Evolutionary conservation across 257 asterid species (phyloP).

Genomic region (Ilex aquifolium): DNA sequence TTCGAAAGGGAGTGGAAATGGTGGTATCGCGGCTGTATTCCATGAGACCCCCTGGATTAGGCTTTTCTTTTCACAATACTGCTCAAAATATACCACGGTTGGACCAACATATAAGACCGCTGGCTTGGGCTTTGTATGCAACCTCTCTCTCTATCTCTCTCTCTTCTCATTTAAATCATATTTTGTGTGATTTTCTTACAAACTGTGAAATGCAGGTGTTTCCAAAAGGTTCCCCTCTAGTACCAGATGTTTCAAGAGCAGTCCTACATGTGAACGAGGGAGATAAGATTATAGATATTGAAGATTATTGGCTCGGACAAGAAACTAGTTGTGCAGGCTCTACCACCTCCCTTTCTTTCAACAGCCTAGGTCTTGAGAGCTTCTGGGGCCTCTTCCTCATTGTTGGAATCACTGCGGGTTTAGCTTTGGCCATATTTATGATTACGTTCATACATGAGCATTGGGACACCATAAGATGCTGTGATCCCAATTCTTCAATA

Average conservation of each 20-base stretch:
- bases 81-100: conserved; percentile 36
- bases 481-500: background rate
- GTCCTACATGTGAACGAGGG: conserved; percentile 3
- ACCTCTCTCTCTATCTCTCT: conserved; percentile 7
- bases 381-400: background rate
- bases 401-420: background rate
- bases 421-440: no score
- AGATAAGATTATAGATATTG: background rate
- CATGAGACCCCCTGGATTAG: conserved; percentile 57
- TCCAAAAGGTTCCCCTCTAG: conserved; percentile 16
- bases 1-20: conserved; percentile 37
- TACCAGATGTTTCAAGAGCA: conserved; percentile 14
- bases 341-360: background rate
- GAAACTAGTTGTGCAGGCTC: background rate
- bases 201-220: conserved; percentile 5
- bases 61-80: conserved; percentile 31
- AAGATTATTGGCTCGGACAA: conserved; percentile 6
- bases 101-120: conserved; percentile 43
- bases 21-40: conserved; percentile 51
- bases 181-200: no score
- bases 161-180: background rate
- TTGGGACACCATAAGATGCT: background rate
- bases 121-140: conserved; percentile 58
- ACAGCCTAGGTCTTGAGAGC: background rate
- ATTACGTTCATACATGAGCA: background rate